Conservation (phyloP, 805 yeast species). For the Saturnispora dispora region DNA sequence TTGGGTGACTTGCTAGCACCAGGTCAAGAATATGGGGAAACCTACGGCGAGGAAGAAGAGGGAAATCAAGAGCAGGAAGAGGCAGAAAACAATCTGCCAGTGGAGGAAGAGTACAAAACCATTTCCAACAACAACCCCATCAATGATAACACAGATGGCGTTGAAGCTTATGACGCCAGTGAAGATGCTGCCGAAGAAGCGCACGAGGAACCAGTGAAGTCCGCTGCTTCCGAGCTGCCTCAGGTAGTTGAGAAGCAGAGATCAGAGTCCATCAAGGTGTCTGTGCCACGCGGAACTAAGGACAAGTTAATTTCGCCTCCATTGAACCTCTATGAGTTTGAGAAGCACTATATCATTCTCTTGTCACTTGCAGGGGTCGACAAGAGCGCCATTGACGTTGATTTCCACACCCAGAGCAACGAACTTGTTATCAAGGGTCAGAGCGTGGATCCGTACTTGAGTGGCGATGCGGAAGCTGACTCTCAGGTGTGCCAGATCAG, state of each 20-base stretch:
- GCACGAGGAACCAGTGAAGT: not conserved
- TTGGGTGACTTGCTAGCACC: not conserved
- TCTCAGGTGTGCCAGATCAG: slow-evolving; percentile 33
- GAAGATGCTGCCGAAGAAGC: not conserved
- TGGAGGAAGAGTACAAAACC: not conserved
- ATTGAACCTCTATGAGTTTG: slow-evolving; percentile 46
- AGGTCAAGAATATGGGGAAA: too few relatives aligned
- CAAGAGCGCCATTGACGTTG: slow-evolving; percentile 43
- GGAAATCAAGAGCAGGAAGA: not conserved
- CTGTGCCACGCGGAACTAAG: slow-evolving; percentile 34
- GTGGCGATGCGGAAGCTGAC: slow-evolving; percentile 25
- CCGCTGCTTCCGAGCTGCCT: not conserved
- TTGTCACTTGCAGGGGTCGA: slow-evolving; percentile 53
- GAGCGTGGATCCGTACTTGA: slow-evolving; percentile 31
- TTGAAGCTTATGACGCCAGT: not conserved
- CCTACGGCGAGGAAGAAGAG: not conserved
- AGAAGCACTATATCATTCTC: slow-evolving; percentile 37
- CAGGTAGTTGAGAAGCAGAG: not conserved
- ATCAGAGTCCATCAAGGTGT: slow-evolving; percentile 35
- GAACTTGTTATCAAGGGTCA: slow-evolving; percentile 46
- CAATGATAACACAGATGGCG: not conserved
- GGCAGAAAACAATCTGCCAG: not conserved
- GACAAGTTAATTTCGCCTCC: slow-evolving; percentile 48
- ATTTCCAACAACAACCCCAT: too few relatives aligned
- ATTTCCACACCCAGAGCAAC: slow-evolving; percentile 49